phyloP scores from a whole-genome alignment of 2,329 filamentous ascomycete genomes.

The Hypoxylon sp. region DNA sequence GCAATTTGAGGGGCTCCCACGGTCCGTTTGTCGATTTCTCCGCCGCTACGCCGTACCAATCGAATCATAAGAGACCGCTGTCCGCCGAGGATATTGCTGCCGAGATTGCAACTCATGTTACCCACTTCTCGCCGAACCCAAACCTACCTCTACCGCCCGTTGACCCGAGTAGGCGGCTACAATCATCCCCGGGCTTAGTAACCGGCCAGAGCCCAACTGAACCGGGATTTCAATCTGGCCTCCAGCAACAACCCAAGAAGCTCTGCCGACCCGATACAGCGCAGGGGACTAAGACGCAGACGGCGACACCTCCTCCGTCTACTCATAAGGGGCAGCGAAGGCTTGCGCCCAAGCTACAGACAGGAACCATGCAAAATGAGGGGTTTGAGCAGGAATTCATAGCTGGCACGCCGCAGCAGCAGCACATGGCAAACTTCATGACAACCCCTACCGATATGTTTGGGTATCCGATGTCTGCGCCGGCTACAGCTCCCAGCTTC shows the following conservation, averaged over 20 bases:
- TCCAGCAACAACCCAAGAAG: slow-evolving; percentile 58
- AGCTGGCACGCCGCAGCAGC: slow-evolving; percentile 61
- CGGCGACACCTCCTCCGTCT: slow-evolving; percentile 70
- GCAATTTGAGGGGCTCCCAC: slow-evolving; percentile 63
- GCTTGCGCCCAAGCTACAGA: slow-evolving; percentile 62
- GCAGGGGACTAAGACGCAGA: slow-evolving; percentile 60
- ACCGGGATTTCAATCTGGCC: slow-evolving; percentile 46
- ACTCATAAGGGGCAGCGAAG: slow-evolving; percentile 66
- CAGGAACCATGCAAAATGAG: slow-evolving; percentile 68
- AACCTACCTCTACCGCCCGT: slow-evolving; percentile 69
- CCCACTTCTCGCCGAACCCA: slow-evolving; percentile 67
- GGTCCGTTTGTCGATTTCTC: slow-evolving; percentile 61
- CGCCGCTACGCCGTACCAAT: slow-evolving; percentile 53
- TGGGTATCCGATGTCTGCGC: slow-evolving; percentile 69
- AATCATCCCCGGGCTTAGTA: slow-evolving; percentile 65
- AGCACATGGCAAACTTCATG: slow-evolving; percentile 61
- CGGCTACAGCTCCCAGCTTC: slow-evolving; percentile 61
- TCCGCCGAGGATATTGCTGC: slow-evolving; percentile 62
- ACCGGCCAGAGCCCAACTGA: slow-evolving; percentile 49
- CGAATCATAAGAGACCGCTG: slow-evolving; percentile 62
- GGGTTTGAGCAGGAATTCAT: slow-evolving; percentile 65
- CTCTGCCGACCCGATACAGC: slow-evolving; percentile 55
- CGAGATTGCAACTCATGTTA: slow-evolving; percentile 71
- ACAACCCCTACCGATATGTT: slow-evolving; percentile 67
- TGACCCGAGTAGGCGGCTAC: slow-evolving; percentile 67